Percentiles rank a stretch among this genome's conserved stretches.
phyloP scores from a whole-genome alignment of 2,329 filamentous ascomycete genomes.

The Chaetothyriales sp. region DNA sequence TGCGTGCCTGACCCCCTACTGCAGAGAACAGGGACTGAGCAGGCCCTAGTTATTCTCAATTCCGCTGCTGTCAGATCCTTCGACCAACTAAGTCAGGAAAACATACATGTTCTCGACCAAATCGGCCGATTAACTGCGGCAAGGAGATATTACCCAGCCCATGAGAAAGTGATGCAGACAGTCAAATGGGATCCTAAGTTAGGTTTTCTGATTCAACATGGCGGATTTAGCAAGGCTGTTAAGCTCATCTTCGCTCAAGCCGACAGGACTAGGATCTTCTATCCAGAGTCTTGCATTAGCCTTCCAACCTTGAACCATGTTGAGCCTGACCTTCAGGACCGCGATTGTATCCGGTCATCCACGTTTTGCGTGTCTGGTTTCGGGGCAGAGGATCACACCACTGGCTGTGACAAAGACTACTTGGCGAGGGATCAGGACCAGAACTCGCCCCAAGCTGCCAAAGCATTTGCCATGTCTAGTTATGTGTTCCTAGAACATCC shows the following conservation, averaged over 20 bases:
- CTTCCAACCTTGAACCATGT: constrained; percentile 5
- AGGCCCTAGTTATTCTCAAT: constrained; percentile 18
- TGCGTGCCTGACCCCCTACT: constrained; percentile 24
- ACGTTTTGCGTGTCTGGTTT: constrained; percentile 22
- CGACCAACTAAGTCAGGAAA: constrained; percentile 19
- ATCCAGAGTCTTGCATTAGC: not conserved
- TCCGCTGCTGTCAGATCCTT: constrained; percentile 3
- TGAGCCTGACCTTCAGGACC: constrained; percentile 13
- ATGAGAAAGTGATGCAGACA: constrained; percentile 31
- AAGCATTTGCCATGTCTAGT: constrained; percentile 9
- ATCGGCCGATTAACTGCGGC: constrained; percentile 6
- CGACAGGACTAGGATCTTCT: not conserved
- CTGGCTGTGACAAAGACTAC: constrained; percentile 22
- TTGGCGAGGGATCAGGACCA: constrained; percentile 18
- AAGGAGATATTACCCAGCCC: constrained; percentile 3
- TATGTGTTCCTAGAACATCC: constrained; percentile 9
- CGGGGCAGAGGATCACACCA: constrained; percentile 26
- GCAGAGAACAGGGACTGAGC: constrained; percentile 20
- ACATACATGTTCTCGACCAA: constrained; percentile 19
- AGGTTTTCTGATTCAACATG: constrained; percentile 32
- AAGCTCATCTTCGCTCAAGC: constrained; percentile 25
- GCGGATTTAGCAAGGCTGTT: constrained; percentile 26
- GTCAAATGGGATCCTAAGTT: constrained; percentile 30
- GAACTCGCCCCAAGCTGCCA: not conserved
- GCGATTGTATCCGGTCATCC: constrained; percentile 22